phyloP scores from a whole-genome alignment of 169 alveolate genomes.

The Toxoplasma gondii region DNA sequence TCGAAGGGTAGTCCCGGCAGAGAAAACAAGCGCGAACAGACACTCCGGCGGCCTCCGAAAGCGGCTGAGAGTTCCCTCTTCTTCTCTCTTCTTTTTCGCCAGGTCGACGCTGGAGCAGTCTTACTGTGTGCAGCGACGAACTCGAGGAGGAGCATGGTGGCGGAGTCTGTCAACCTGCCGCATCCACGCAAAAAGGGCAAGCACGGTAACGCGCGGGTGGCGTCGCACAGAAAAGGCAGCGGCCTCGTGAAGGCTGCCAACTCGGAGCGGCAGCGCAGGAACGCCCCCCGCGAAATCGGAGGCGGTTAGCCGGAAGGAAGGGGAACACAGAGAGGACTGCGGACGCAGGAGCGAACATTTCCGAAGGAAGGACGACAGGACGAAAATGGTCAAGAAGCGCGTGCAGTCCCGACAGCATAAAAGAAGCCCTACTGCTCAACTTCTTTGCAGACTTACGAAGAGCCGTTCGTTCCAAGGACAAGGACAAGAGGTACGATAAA shows the following conservation, averaged over 20 bases:
- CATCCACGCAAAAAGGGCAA: background rate
- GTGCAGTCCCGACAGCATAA: background rate
- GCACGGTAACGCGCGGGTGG: background rate
- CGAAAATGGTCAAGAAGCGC: background rate
- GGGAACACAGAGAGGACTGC: no score
- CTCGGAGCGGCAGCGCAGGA: background rate
- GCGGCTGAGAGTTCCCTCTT: no score
- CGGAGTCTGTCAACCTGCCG: background rate
- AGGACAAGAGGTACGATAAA: background rate
- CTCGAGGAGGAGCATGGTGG: background rate
- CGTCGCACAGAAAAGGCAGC: no score
- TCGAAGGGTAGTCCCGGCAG: no score
- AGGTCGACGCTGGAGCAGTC: background rate
- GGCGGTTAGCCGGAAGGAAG: no score
- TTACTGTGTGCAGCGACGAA: background rate
- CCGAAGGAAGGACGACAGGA: background rate
- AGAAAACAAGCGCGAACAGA: no score
- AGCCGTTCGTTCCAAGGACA: background rate
- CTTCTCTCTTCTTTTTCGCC: no score
- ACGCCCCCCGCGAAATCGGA: background rate
- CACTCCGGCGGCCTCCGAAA: no score
- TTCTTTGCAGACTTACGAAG: background rate
- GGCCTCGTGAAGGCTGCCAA: background rate
- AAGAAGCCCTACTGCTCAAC: background rate
- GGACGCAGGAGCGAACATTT: no score